phyloP scores from a whole-genome alignment of 2,329 filamentous ascomycete species.

The Pyricularia sp. region DNA sequence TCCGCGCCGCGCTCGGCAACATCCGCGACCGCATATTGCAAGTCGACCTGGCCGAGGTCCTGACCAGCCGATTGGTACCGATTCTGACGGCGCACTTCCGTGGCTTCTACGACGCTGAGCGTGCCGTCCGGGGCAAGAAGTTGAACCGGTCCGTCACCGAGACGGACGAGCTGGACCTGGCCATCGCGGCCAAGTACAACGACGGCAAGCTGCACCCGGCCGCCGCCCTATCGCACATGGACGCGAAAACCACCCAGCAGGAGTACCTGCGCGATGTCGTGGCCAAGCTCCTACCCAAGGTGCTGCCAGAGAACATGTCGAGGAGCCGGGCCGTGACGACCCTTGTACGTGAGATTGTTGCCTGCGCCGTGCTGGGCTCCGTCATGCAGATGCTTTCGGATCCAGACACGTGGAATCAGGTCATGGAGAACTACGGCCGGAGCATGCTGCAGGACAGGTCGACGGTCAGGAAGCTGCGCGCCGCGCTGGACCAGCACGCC shows the following conservation, averaged over 20 bases:
- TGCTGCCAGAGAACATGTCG: constrained; percentile 66
- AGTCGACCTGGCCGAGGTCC: constrained; percentile 74
- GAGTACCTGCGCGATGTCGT: constrained; percentile 76
- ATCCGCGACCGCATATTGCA: constrained; percentile 64
- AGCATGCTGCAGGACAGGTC: constrained; percentile 90
- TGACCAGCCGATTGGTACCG: constrained; percentile 76
- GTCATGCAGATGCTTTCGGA: constrained; percentile 74
- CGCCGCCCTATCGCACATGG: constrained; percentile 71
- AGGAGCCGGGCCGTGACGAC: constrained; percentile 73
- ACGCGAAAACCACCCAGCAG: constrained; percentile 78
- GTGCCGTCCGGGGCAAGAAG: constrained; percentile 75
- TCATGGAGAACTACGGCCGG: constrained; percentile 82
- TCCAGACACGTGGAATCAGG: constrained; percentile 94
- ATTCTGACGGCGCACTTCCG: constrained; percentile 81
- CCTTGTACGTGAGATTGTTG: constrained; percentile 80
- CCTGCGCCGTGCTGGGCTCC: constrained; percentile 82
- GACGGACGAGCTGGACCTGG: constrained; percentile 89
- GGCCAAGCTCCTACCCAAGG: constrained; percentile 58
- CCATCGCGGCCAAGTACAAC: constrained; percentile 88
- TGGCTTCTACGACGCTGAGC: constrained; percentile 86
- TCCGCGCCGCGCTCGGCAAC: constrained; percentile 62
- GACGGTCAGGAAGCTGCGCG: constrained; percentile 83
- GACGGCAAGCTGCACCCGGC: constrained; percentile 84
- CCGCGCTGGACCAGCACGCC: constrained; percentile 88
- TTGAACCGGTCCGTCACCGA: constrained; percentile 86